A percentile compares a stretch with the other conserved stretches of the same genome.
phyloP scores from a whole-genome alignment of 2,329 filamentous ascomycete species.

The Didymellaceae sp. region DNA sequence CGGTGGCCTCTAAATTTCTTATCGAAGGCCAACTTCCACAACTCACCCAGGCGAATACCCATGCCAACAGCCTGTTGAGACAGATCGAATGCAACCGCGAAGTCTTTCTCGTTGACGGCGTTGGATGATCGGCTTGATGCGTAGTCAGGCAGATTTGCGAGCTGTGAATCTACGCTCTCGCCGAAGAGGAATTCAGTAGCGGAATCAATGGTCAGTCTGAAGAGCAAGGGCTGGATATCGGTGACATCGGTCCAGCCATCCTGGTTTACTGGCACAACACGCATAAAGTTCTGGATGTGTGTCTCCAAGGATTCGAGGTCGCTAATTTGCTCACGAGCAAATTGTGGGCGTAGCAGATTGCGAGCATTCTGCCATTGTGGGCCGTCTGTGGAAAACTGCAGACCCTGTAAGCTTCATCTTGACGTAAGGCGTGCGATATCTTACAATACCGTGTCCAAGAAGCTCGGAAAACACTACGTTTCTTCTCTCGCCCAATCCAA shows the following conservation, averaged over 20 bases:
- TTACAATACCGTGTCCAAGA: slow-evolving; percentile 50
- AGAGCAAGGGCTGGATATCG: slow-evolving; percentile 50
- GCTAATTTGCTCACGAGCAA: slow-evolving; percentile 39
- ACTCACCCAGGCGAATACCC: slow-evolving; percentile 35
- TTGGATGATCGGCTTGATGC: slow-evolving; percentile 16
- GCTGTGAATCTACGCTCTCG: slow-evolving; percentile 40
- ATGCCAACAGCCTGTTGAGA: slow-evolving; percentile 25
- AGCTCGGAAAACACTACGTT: slow-evolving; percentile 48
- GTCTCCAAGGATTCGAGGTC: slow-evolving; percentile 41
- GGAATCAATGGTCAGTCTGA: slow-evolving; percentile 48
- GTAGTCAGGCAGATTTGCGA: slow-evolving; percentile 29
- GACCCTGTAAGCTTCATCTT: background rate
- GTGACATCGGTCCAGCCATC: slow-evolving; percentile 36
- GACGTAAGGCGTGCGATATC: slow-evolving; percentile 1
- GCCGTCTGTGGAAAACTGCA: slow-evolving; percentile 42
- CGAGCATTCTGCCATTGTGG: slow-evolving; percentile 41
- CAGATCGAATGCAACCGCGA: slow-evolving; percentile 33
- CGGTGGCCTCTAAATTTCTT: slow-evolving; percentile 38
- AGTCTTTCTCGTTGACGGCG: slow-evolving; percentile 27
- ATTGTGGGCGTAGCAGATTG: slow-evolving; percentile 45
- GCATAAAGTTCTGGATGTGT: slow-evolving; percentile 46
- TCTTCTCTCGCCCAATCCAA: slow-evolving; percentile 46
- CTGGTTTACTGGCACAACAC: slow-evolving; percentile 21
- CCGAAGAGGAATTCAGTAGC: slow-evolving; percentile 50
- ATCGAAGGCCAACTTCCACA: slow-evolving; percentile 41